Evolutionary conservation across 768 basidiomycete species (phyloP).

Genomic region (Crassisporium funariophilum): DNA sequence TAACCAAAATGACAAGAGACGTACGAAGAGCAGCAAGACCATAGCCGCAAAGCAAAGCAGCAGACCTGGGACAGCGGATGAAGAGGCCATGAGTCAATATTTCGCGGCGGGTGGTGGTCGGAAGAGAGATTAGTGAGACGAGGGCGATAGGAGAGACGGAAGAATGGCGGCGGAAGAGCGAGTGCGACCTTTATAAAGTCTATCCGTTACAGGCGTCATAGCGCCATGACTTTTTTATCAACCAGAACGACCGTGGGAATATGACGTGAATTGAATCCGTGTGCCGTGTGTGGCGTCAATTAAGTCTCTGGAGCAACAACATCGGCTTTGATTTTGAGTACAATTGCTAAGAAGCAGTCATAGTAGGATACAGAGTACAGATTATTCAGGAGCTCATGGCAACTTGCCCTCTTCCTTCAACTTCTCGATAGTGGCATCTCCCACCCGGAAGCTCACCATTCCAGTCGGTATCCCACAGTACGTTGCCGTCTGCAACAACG

Average conservation of each 20-base stretch:
- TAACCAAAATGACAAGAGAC: constrained; percentile 22
- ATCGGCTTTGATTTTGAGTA: no score
- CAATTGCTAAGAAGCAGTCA: no score
- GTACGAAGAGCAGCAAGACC: constrained; percentile 68
- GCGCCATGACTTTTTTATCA: constrained; percentile 6
- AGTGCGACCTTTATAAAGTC: constrained; percentile 12
- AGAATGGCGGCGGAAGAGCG: constrained; percentile 4
- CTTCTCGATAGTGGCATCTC: constrained; percentile 39
- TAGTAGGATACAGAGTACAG: background rate
- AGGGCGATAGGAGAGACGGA: constrained; percentile 10
- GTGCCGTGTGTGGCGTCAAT: no score
- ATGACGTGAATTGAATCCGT: constrained; percentile 17
- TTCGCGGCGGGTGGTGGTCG: constrained; percentile 4
- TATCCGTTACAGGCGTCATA: constrained; percentile 10
- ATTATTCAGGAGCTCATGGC: constrained; percentile 3
- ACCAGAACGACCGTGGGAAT: constrained; percentile 13
- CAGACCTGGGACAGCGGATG: constrained; percentile 68
- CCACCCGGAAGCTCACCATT: constrained; percentile 43
- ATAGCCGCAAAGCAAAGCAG: constrained; percentile 73
- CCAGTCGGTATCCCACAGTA: constrained; percentile 47
- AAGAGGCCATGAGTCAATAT: constrained; percentile 28
- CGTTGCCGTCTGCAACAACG: constrained; percentile 42
- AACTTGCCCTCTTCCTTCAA: constrained; percentile 38
- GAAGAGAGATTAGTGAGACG: constrained; percentile 2
- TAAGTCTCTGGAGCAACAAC: no score